Base-by-base conservation (phyloP, 176 grass and related monocot genomes). In the Avena sativa region DNA sequence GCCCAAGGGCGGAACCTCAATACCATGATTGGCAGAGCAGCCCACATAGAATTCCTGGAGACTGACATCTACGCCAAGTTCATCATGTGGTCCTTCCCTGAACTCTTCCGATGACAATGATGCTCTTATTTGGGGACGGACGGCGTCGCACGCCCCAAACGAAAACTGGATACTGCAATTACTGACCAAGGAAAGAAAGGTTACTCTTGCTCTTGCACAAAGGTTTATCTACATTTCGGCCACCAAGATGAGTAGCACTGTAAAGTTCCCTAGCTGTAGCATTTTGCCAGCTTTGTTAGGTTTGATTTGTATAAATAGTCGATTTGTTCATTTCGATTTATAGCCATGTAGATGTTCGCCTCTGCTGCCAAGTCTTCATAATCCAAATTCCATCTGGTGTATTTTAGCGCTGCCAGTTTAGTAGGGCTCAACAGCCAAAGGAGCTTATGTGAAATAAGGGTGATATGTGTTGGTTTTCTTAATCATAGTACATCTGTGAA, bases 61-160 rank as follows among this genome's bases (percentile, higher is more conserved):
- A 95, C 93, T 8, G 96, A 98, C 78, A 73, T 78, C 19, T 98
- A 93, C 40, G 91, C 93, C 68, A 98, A 88, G 70, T 98, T 98
- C 83, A 91, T 98, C 74, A 98, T 98, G 93, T 98, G 96, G 96
- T 95, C 93, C 51, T 98, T 95, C 38, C 96, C 93, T 20, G 96
- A 98, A 52, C 74, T 92, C 8, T 98, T 95, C 76, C 84, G 87
- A 85, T 98, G 90, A 98, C 28, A 48, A 48, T 48, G 6, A 34
- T 10, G 1, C 68, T 67, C 28, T 8, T 57, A 51, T 50, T 32
- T 80, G 46, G 46, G 46, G 46, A 28, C 6, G n/a, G 68, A 80
- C 40, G 38, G 19, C 20, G 1, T 40, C 20, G 5, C 40, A 38
- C 64, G 21, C 58, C 49, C 17, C 12, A 90, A 74, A 88, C 43